Percentiles rank a stretch among this genome's conserved stretches.
Evolutionary conservation across 2,329 filamentous ascomycete species (phyloP).

Genomic region (Aspergillaceae sp.): DNA sequence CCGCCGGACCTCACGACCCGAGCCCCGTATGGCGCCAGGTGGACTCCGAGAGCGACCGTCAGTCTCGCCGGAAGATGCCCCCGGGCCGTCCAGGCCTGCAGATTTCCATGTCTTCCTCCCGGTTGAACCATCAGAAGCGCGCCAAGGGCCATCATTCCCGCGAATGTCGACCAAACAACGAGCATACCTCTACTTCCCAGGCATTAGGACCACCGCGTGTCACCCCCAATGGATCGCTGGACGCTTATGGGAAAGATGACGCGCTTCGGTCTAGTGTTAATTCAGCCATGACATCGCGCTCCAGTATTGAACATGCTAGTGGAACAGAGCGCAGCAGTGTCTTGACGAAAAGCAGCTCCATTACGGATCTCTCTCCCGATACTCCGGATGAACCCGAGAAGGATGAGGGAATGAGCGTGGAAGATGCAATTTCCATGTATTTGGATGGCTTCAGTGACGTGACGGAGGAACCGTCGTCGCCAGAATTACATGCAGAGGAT

Average conservation of each 20-base stretch:
- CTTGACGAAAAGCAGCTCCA: slow-evolving; percentile 67
- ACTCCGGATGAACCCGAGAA: slow-evolving; percentile 59
- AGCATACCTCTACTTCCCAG: slow-evolving; percentile 4
- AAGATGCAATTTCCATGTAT: slow-evolving; percentile 55
- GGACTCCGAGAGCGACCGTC: slow-evolving; percentile 17
- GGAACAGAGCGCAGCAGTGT: slow-evolving; percentile 79
- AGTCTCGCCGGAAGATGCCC: slow-evolving; percentile 17
- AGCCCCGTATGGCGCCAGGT: slow-evolving; percentile 9
- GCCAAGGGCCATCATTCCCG: slow-evolving; percentile 18
- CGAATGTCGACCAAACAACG: slow-evolving; percentile 18
- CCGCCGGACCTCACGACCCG: slow-evolving; percentile 12
- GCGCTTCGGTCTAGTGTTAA: slow-evolving; percentile 49
- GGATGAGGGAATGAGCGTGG: slow-evolving; percentile 48
- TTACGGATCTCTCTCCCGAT: slow-evolving; percentile 50
- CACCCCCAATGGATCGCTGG: slow-evolving; percentile 22
- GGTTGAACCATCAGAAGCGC: slow-evolving; percentile 21
- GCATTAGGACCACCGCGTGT: slow-evolving; percentile 24
- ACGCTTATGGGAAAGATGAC: slow-evolving; percentile 20
- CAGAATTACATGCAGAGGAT: slow-evolving; percentile 23
- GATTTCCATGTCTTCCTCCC: slow-evolving; percentile 31
- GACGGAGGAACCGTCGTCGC: slow-evolving; percentile 28
- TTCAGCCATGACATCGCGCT: slow-evolving; percentile 52
- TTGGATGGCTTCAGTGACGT: slow-evolving; percentile 48
- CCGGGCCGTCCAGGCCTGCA: slow-evolving; percentile 21
- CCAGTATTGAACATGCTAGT: slow-evolving; percentile 48